phyloP scores from a whole-genome alignment of 2,329 filamentous ascomycete genomes.

The Orbilia javanica region DNA sequence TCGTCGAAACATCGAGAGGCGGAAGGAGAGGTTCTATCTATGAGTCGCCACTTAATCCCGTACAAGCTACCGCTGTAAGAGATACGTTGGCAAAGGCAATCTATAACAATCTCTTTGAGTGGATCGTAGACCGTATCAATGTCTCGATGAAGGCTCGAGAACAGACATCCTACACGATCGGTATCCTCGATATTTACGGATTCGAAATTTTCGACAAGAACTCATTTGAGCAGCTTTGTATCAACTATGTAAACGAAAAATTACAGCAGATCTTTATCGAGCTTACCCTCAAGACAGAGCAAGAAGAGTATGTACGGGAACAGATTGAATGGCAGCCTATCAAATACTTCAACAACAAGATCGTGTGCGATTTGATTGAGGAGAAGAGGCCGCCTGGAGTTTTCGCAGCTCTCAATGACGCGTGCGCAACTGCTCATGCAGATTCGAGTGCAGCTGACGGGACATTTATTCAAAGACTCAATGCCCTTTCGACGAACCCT shows the following conservation, averaged over 20 bases:
- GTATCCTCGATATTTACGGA: slow-evolving; percentile 98
- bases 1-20: slow-evolving; percentile 79
- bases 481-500: slow-evolving; percentile 93
- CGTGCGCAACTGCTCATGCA: slow-evolving; percentile 80
- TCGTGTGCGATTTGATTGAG: slow-evolving; percentile 98
- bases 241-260: slow-evolving; percentile 99
- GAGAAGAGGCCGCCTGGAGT: slow-evolving; percentile 96
- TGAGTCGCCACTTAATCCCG: slow-evolving; percentile 84
- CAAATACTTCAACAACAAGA: slow-evolving; percentile 98
- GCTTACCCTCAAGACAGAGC: slow-evolving; percentile 98
- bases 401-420: slow-evolving; percentile 90
- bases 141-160: slow-evolving; percentile 86
- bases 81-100: slow-evolving; percentile 99
- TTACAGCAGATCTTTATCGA: slow-evolving; percentile 99
- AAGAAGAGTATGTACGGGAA: slow-evolving; percentile 96
- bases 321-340: slow-evolving; percentile 99
- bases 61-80: slow-evolving; percentile 91
- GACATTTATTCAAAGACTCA: slow-evolving; percentile 88
- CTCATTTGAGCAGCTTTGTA: slow-evolving; percentile 99
- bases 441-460: slow-evolving; percentile 95
- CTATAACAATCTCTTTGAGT: slow-evolving; percentile 98
- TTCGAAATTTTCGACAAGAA: slow-evolving; percentile 99
- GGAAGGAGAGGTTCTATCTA: slow-evolving; percentile 76
- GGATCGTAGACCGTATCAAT: slow-evolving; percentile 97
- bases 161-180: slow-evolving; percentile 89